Evolutionary conservation across 2,329 filamentous ascomycete genomes (phyloP).

Genomic region (Volutella citrinella): DNA sequence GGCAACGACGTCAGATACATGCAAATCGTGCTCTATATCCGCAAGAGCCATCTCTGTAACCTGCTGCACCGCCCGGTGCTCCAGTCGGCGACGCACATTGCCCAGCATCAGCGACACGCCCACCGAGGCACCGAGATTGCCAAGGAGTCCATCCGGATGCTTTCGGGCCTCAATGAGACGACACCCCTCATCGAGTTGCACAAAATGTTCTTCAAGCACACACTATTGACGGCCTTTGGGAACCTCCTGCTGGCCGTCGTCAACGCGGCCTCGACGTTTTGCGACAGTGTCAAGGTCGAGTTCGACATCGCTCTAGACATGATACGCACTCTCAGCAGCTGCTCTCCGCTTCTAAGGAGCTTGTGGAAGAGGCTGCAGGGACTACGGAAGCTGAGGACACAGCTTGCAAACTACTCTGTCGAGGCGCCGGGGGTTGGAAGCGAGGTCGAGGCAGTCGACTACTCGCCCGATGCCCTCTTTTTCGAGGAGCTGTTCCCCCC

Average conservation of each 20-base stretch:
- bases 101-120: neutral
- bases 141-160: conserved; percentile 1
- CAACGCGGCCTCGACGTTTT: neutral
- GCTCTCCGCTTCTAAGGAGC: conserved; percentile 1
- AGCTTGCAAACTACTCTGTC: neutral
- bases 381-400: neutral
- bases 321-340: conserved; percentile 1
- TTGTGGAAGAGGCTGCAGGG: conserved; percentile 5
- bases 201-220: conserved; percentile 5
- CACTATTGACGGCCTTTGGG: conserved; percentile 1
- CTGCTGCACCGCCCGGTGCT: conserved; percentile 3
- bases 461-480: no score
- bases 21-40: conserved; percentile 1
- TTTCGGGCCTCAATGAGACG: conserved; percentile 1
- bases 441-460: no score
- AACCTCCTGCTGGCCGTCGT: conserved; percentile 4
- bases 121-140: neutral
- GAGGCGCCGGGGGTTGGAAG: no score
- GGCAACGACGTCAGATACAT: neutral
- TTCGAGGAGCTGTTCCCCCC: no score
- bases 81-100: neutral
- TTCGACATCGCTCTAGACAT: conserved; percentile 2
- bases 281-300: neutral
- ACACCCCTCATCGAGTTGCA: conserved; percentile 1
- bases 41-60: conserved; percentile 4